A percentile compares a stretch with the other conserved stretches of the same genome.
These are phyloP conservation scores for Penicillium crystallinum DNA, from an alignment of 495 filamentous ascomycete species.

Conservation along the genomic window DNA sequence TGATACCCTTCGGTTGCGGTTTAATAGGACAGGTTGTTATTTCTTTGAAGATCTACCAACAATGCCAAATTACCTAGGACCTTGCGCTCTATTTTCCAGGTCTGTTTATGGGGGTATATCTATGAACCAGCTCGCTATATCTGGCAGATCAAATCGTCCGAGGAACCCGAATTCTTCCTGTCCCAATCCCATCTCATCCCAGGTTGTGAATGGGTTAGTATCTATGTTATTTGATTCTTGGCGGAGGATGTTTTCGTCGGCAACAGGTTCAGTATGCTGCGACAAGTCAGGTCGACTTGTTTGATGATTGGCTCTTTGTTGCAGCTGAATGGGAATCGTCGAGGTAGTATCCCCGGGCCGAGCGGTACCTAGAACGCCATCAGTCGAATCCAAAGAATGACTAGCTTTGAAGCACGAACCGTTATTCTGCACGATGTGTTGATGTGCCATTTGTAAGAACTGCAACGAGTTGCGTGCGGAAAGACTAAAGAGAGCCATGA, in stretches of 20 bases:
- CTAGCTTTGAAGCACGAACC: constrained; percentile 3
- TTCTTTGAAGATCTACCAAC: background rate
- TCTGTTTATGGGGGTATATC: constrained; percentile 22
- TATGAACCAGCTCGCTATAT: constrained; percentile 36
- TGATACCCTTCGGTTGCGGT: background rate
- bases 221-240: constrained; percentile 1
- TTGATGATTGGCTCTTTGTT: background rate
- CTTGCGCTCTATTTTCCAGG: too few species aligned
- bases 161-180: constrained; percentile 30
- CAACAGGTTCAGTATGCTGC: background rate
- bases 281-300: background rate
- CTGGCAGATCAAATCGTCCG: constrained; percentile 25
- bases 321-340: background rate
- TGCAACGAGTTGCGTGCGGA: constrained; percentile 31
- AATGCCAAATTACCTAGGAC: background rate
- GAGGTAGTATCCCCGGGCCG: background rate
- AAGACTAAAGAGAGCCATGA: constrained; percentile 26
- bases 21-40: background rate
- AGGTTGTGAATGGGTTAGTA: constrained; percentile 17
- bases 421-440: constrained; percentile 23
- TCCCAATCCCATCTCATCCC: constrained; percentile 21
- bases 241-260: background rate
- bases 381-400: background rate
- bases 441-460: constrained; percentile 26
- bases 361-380: background rate